These are phyloP conservation scores for Aspergillus chevalieri DNA, from an alignment of 2,329 filamentous ascomycete species.

Conservation along the genomic window DNA sequence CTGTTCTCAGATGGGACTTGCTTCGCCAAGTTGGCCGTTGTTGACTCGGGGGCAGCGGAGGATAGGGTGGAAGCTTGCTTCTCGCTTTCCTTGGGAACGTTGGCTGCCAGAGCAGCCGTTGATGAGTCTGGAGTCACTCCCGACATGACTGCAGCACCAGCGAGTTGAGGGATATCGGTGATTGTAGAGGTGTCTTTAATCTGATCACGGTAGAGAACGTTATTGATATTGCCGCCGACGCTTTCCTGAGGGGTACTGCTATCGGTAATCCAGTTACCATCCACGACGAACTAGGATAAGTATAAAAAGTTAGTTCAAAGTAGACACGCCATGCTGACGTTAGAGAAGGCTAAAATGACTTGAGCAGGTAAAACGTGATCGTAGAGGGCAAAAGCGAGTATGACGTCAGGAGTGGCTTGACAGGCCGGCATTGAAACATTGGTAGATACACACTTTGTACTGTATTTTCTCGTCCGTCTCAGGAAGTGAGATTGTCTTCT, in stretches of 20 bases:
- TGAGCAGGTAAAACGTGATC: slow-evolving; percentile 1
- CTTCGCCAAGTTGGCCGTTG: slow-evolving; percentile 63
- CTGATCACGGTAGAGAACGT: slow-evolving; percentile 73
- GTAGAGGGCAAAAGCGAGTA: slow-evolving; percentile 13
- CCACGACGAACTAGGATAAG: slow-evolving; percentile 76
- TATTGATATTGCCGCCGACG: slow-evolving; percentile 84
- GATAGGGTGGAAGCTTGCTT: slow-evolving; percentile 50
- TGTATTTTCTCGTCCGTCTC: slow-evolving; percentile 65
- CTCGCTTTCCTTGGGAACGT: slow-evolving; percentile 26
- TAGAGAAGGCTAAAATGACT: slow-evolving; percentile 16
- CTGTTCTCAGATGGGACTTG: slow-evolving; percentile 57
- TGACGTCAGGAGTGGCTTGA: slow-evolving; percentile 10
- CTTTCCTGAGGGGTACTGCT: slow-evolving; percentile 72
- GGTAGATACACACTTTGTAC: slow-evolving; percentile 73
- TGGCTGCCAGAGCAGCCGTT: slow-evolving; percentile 51
- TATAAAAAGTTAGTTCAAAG: slow-evolving; percentile 1
- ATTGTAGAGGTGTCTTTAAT: slow-evolving; percentile 41
- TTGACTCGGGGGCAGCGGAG: slow-evolving; percentile 61
- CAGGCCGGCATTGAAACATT: neutral
- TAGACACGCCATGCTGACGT: slow-evolving; percentile 5
- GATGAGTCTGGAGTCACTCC: slow-evolving; percentile 65
- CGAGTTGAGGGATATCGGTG: slow-evolving; percentile 6
- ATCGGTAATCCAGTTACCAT: slow-evolving; percentile 84
- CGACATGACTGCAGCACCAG: slow-evolving; percentile 40
- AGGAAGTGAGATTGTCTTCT: slow-evolving; percentile 72